Conservation (phyloP, 805 yeast species). For the Metschnikowia cerradonensis region DNA sequence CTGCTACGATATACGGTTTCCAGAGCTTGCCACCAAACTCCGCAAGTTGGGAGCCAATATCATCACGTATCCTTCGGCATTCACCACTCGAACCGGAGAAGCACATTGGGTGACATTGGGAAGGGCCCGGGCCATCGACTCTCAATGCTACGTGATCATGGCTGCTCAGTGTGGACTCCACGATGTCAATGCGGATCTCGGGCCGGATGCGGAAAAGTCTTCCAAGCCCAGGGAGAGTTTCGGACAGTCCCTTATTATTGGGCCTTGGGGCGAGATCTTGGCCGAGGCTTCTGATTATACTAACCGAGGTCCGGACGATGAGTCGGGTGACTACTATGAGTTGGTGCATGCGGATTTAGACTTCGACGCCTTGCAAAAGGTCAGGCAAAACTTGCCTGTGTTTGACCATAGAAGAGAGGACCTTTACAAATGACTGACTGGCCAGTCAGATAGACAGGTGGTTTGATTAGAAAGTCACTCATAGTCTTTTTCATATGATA, state of each 20-base stretch:
- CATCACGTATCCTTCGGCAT: slow-evolving; percentile 84
- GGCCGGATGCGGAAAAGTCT: slow-evolving; percentile 15
- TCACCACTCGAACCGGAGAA: slow-evolving; percentile 85
- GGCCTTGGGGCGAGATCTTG: slow-evolving; percentile 84
- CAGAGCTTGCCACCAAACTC: slow-evolving; percentile 63
- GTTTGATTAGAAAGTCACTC: no score
- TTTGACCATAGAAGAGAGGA: slow-evolving; percentile 68
- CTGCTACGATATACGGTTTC: slow-evolving; percentile 86
- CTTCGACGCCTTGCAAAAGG: slow-evolving; percentile 39
- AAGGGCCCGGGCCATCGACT: slow-evolving; percentile 79
- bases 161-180: slow-evolving; percentile 87
- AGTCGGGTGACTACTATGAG: slow-evolving; percentile 37
- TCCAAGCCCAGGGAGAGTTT: slow-evolving; percentile 58
- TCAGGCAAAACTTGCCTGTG: slow-evolving; percentile 73
- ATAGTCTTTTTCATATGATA: no score
- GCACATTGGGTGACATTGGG: slow-evolving; percentile 87
- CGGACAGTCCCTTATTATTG: slow-evolving; percentile 84
- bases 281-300: slow-evolving; percentile 42
- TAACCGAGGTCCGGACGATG: slow-evolving; percentile 23
- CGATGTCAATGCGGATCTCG: slow-evolving; percentile 42
- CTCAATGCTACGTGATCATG: slow-evolving; percentile 82
- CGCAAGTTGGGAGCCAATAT: slow-evolving; percentile 71
- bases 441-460: not conserved
- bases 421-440: slow-evolving; percentile 22
- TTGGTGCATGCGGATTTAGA: slow-evolving; percentile 66